A percentile compares a stretch with the other conserved stretches of the same genome.
These are phyloP conservation scores for Sarocladiaceae sp. DNA, from an alignment of 2,329 filamentous ascomycete species.

Conservation along the genomic window DNA sequence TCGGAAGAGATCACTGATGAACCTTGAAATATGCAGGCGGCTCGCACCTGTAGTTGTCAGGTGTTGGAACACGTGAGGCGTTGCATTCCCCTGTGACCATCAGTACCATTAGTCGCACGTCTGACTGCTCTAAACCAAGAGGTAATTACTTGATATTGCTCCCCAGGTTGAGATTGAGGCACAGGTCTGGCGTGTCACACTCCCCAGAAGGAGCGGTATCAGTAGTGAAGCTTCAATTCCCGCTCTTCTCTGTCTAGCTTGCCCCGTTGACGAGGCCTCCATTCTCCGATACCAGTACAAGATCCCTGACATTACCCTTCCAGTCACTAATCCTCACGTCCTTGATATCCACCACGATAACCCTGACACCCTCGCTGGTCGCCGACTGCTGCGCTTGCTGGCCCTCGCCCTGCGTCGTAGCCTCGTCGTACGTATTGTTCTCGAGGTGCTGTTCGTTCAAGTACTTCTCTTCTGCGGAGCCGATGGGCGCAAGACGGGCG, in stretches of 20 bases:
- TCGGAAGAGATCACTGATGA: too few species aligned
- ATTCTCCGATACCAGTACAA: slow-evolving; percentile 38
- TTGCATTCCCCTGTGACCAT: too few species aligned
- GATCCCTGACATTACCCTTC: slow-evolving; percentile 91
- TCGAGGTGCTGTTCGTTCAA: slow-evolving; percentile 79
- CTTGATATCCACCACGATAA: slow-evolving; percentile 77
- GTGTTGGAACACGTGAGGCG: too few species aligned
- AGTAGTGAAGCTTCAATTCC: too few species aligned
- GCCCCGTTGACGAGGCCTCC: slow-evolving; percentile 33
- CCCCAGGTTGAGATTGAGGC: too few species aligned
- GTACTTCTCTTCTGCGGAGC: slow-evolving; percentile 76
- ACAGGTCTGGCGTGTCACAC: too few species aligned
- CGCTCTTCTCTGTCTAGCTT: slow-evolving; percentile 18
- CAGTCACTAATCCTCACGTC: slow-evolving; percentile 88
- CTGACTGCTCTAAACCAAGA: too few species aligned
- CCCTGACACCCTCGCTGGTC: slow-evolving; percentile 74
- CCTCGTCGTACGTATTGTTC: slow-evolving; percentile 80
- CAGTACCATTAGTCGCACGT: too few species aligned
- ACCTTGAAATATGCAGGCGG: too few species aligned
- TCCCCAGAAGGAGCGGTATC: too few species aligned
- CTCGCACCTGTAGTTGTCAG: too few species aligned
- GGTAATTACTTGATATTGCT: too few species aligned
- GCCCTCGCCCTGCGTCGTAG: slow-evolving; percentile 42
- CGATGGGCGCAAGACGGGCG: slow-evolving; percentile 64
- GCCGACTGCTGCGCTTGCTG: slow-evolving; percentile 59